phyloP scores from a whole-genome alignment of 2,329 filamentous ascomycete species.

The Pseudogymnoascus sp. region DNA sequence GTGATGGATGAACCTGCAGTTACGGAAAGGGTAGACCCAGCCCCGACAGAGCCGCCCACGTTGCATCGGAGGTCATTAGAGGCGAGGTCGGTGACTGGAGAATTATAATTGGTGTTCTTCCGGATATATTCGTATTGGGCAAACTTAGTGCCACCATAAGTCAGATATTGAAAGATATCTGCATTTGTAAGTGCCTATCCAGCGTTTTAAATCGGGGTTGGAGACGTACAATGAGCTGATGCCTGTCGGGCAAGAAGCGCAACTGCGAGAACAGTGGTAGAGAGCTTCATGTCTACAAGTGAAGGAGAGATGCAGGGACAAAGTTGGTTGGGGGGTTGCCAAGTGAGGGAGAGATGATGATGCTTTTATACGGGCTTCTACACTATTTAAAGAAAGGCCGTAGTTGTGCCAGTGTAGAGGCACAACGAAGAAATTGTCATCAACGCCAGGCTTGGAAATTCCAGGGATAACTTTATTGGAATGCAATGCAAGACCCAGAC shows the following conservation, averaged over 20 bases:
- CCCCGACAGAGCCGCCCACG: slow-evolving; percentile 16
- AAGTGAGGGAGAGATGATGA: background rate
- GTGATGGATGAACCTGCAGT: slow-evolving; percentile 4
- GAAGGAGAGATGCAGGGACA: background rate
- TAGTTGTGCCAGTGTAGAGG: background rate
- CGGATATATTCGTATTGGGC: slow-evolving; percentile 31
- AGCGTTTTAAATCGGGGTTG: background rate
- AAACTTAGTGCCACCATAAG: slow-evolving; percentile 5
- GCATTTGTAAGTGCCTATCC: background rate
- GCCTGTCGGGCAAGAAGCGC: slow-evolving; percentile 1
- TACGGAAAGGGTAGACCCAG: slow-evolving; percentile 2
- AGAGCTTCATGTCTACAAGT: background rate
- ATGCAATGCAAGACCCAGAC: background rate
- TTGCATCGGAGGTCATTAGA: slow-evolving; percentile 38
- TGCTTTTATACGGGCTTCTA: background rate
- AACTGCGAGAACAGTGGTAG: background rate
- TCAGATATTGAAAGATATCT: slow-evolving; percentile 10
- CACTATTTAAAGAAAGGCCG: background rate
- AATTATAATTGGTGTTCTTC: slow-evolving; percentile 33
- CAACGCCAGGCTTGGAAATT: background rate
- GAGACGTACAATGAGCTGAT: background rate
- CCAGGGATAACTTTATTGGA: background rate
- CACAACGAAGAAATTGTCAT: background rate
- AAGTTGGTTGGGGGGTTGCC: background rate
- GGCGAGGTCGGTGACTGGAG: slow-evolving; percentile 39